phyloP scores from a whole-genome alignment of 129 eudicot species.

The Sambucus nigra region DNA sequence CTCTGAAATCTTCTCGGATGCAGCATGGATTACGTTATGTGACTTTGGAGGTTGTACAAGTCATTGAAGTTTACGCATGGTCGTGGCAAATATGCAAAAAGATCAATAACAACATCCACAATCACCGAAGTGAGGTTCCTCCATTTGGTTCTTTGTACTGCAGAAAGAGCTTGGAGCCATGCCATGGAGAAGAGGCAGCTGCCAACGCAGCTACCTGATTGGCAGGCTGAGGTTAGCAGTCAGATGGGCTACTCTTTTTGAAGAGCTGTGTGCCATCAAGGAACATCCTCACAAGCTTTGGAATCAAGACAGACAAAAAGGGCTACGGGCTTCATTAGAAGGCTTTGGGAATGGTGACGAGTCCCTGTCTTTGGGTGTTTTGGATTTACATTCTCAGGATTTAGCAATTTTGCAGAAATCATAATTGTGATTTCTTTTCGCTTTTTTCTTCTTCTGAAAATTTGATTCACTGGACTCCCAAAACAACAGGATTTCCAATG shows the following conservation, averaged over 20 bases:
- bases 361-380: no score
- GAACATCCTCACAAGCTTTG: no score
- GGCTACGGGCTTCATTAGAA: no score
- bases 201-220: constrained; percentile 70
- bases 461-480: no score
- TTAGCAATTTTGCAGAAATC: no score
- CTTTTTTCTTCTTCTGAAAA: no score
- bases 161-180: constrained; percentile 99
- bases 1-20: constrained; percentile 85
- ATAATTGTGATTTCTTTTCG: no score
- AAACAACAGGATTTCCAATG: no score
- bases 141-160: constrained; percentile 78
- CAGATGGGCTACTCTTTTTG: constrained; percentile 79
- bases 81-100: constrained; percentile 73
- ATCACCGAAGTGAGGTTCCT: constrained; percentile 97
- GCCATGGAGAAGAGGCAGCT: constrained; percentile 98
- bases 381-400: no score
- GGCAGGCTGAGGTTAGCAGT: constrained; percentile 88
- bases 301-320: no score
- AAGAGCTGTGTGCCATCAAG: constrained; percentile 78
- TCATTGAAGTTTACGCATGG: constrained; percentile 94
- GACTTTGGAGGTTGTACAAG: constrained; percentile 78
- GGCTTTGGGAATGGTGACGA: no score
- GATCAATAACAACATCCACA: constrained; percentile 33
- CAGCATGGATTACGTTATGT: constrained; percentile 92